Evolutionary conservation across 176 grass and related monocot genomes (phyloP).

Genomic region (Hyparrhenia diplandra): DNA sequence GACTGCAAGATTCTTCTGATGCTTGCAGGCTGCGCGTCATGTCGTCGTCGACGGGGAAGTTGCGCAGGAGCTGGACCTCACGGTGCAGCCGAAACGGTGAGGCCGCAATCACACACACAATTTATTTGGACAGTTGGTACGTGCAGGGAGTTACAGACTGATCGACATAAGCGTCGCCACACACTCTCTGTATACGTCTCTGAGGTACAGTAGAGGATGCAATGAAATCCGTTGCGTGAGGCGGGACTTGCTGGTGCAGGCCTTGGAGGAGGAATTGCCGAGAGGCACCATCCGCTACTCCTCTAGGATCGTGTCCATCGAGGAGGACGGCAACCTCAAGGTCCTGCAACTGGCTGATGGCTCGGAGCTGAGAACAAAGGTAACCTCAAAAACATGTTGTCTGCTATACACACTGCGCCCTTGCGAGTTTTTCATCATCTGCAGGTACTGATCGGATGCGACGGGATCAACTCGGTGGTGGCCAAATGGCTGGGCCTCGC

Average conservation of each 20-base stretch:
- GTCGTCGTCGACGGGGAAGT: constrained; percentile 6
- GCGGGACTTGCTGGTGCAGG: constrained; percentile 50
- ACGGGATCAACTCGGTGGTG: constrained; percentile 72
- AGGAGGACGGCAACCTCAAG: constrained; percentile 38
- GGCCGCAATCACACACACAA: background rate
- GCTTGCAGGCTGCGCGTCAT: constrained; percentile 18
- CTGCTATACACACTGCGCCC: no score
- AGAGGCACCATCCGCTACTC: constrained; percentile 63
- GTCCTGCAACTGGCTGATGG: constrained; percentile 64
- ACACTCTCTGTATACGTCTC: background rate
- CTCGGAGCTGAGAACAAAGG: no score
- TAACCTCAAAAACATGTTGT: no score
- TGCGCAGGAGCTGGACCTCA: background rate
- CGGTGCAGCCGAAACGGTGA: background rate
- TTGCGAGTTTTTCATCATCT: no score
- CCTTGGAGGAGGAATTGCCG: constrained; percentile 58
- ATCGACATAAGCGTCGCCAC: no score
- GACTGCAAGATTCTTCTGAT: no score
- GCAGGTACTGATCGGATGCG: constrained; percentile 47
- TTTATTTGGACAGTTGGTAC: background rate
- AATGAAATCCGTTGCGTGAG: constrained; percentile 47
- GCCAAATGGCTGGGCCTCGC: constrained; percentile 51
- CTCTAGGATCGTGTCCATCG: constrained; percentile 57
- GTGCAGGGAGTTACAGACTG: no score
- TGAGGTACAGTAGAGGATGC: constrained; percentile 1